Conservation (phyloP, 306 rosid genomes). For the Trifolium pratense region DNA sequence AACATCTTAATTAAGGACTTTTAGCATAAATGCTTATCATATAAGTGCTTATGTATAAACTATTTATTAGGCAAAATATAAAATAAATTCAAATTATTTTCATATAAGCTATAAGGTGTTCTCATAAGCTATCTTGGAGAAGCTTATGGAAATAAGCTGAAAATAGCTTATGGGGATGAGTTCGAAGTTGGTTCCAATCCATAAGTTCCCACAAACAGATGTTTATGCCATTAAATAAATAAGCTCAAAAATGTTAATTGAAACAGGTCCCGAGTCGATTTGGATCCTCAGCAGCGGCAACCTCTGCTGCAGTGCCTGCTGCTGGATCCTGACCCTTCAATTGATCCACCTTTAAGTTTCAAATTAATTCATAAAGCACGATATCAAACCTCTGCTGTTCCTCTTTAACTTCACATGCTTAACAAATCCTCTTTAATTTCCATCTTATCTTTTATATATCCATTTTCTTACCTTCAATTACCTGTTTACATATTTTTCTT, state of each 20-base stretch:
- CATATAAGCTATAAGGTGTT: neutral
- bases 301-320: no score
- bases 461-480: slow-evolving; percentile 1
- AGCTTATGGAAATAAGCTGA: no score
- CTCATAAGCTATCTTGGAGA: neutral
- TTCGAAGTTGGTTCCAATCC: neutral
- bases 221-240: no score
- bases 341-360: no score
- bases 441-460: neutral
- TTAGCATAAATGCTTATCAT: neutral
- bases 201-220: neutral
- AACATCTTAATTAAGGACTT: neutral
- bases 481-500: neutral
- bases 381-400: no score
- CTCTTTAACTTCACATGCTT: slow-evolving; percentile 29
- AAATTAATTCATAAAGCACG: no score
- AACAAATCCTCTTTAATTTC: neutral
- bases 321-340: no score
- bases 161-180: neutral
- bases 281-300: no score
- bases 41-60: neutral
- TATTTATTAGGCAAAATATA: neutral
- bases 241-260: neutral
- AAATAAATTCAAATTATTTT: neutral
- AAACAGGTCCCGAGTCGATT: no score